Conservation (phyloP, 345 rosid genomes). For the Turnera subulata region DNA sequence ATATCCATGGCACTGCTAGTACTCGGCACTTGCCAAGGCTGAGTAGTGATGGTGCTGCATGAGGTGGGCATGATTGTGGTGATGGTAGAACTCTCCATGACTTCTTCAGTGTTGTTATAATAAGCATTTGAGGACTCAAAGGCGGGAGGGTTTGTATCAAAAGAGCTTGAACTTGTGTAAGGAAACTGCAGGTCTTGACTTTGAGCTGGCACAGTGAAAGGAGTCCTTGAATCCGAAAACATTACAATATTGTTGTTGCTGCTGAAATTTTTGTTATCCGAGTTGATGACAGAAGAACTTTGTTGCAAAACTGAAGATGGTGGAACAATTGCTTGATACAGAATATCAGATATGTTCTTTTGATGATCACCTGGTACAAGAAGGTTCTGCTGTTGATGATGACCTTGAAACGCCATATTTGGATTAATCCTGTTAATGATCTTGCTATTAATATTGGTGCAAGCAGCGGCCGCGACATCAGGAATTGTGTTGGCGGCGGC, state of each 20-base stretch:
- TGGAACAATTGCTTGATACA: constrained; percentile 23
- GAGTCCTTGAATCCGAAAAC: constrained; percentile 19
- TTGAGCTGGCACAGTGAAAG: constrained; percentile 21
- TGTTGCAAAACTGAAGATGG: constrained; percentile 22
- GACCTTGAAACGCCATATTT: constrained; percentile 20
- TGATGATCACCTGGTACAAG: constrained; percentile 26
- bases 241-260: background rate
- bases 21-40: constrained; percentile 29
- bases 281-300: constrained; percentile 18
- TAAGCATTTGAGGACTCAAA: constrained; percentile 23
- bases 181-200: constrained; percentile 24
- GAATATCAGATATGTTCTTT: constrained; percentile 17
- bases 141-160: constrained; percentile 22
- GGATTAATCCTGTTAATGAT: constrained; percentile 17
- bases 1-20: constrained; percentile 25
- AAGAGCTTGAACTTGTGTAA: constrained; percentile 24
- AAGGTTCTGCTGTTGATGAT: constrained; percentile 25
- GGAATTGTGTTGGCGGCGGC: background rate
- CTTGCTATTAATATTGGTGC: background rate
- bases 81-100: constrained; percentile 30
- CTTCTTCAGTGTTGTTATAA: constrained; percentile 15
- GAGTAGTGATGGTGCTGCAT: constrained; percentile 8
- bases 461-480: no score
- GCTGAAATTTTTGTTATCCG: constrained; percentile 13
- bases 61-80: constrained; percentile 24